Conservation (phyloP, 441 rosid species). For the Brassica balearica region DNA sequence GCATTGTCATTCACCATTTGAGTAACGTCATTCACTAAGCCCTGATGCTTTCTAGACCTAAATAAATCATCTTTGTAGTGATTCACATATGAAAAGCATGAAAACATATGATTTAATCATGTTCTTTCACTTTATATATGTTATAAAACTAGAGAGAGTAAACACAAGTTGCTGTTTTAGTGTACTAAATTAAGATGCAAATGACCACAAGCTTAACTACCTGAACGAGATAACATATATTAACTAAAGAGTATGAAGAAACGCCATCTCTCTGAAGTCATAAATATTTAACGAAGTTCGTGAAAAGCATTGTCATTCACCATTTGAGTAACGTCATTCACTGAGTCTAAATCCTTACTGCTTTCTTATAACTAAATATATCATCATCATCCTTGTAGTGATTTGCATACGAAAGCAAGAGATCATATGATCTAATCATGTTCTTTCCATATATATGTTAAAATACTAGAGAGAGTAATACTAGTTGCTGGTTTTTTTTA, state of each 20-base stretch:
- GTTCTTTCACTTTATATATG: constrained; percentile 17
- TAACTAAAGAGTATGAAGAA: constrained; percentile 8
- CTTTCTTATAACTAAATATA: constrained; percentile 37
- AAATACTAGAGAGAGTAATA: constrained; percentile 13
- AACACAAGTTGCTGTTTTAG: constrained; percentile 19
- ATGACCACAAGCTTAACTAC: constrained; percentile 3
- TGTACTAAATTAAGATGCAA: constrained; percentile 20
- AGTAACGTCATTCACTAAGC: constrained; percentile 34
- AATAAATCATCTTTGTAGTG: constrained; percentile 26
- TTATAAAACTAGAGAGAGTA: constrained; percentile 4
- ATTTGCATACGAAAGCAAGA: constrained; percentile 38
- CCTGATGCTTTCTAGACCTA: constrained; percentile 38
- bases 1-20: constrained; percentile 8
- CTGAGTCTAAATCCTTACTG: constrained; percentile 24
- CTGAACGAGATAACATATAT: constrained; percentile 19
- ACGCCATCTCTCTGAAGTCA: constrained; percentile 1
- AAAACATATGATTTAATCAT: constrained; percentile 1
- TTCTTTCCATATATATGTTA: constrained; percentile 12
- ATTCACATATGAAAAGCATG: constrained; percentile 31
- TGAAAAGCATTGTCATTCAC: constrained; percentile 7
- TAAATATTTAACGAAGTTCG: neutral
- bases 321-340: constrained; percentile 33
- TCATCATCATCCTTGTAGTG: constrained; percentile 37
- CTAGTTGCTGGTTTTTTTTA: constrained; percentile 15
- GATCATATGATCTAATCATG: constrained; percentile 24